Conservation (phyloP, 2,329 filamentous ascomycete species). For the Neofusicoccum laricinum region DNA sequence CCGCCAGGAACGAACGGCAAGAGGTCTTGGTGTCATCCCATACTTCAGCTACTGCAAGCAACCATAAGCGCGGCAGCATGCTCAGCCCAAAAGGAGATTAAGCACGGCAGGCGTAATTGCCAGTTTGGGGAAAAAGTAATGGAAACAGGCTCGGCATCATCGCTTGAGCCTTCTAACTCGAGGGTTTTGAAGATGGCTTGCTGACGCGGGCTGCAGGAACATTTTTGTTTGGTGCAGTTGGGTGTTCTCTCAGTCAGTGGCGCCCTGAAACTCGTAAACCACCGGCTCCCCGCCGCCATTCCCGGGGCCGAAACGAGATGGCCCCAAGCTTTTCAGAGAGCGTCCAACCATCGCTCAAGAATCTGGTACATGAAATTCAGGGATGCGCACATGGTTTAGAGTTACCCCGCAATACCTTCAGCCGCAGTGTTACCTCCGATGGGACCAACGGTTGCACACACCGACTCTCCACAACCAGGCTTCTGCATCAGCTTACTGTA, state of each 20-base stretch:
- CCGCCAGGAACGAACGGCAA: background rate
- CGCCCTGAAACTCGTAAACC: background rate
- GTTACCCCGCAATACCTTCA: background rate
- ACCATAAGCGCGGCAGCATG: background rate
- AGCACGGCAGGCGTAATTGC: background rate
- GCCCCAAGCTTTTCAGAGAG: background rate
- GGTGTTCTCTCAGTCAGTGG: background rate
- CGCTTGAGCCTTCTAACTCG: background rate
- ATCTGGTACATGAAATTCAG: background rate
- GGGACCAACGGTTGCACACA: background rate
- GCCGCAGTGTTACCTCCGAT: background rate
- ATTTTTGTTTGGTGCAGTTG: background rate
- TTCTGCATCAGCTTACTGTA: constrained; percentile 4
- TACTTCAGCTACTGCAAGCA: background rate
- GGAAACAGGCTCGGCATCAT: background rate
- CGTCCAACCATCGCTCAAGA: background rate
- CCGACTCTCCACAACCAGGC: background rate
- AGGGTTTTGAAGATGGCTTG: background rate
- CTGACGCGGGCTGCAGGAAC: constrained; percentile 4
- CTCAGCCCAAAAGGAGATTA: background rate
- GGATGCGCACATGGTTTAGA: background rate
- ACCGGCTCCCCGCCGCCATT: constrained; percentile 6
- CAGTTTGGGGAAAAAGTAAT: background rate
- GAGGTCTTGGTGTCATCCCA: background rate
- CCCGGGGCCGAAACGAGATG: background rate